Evolutionary conservation across 305 asterid genomes (phyloP), one percentile per base, ranked within the genome.

Genomic region (Plantago rigida): DNA sequence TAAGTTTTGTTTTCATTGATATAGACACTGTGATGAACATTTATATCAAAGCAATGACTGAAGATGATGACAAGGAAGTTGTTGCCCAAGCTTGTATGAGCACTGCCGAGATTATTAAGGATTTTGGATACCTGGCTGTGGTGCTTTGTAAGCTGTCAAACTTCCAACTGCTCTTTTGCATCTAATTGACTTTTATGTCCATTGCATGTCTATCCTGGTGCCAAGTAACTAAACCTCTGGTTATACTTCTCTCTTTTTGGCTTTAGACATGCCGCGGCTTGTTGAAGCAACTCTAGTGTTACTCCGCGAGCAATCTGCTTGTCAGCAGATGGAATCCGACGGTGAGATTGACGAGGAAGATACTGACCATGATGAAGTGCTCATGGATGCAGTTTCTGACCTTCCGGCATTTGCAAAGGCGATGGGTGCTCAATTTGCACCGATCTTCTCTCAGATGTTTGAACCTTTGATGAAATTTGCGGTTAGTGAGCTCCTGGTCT

Each of bases 381-480:
- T 93, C 65, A 93, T 89, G 97, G 99, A 93, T 81, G 97, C 97
- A 60, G 97, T 89, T 77, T 89, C 95, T 29, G 97, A 93, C 60
- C 87, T 93, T 72, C 97, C 97, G 61, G 99, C 97, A 65, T 84
- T 83, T 73, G 95, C 99, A 29, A 89, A 81, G 83, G 95, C 81
- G 42, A 71, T 93, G 95, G 96, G 99, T 60, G 45, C 81, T 66
- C 91, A 89, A 34, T 93, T 93, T 79, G 90, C 97, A 59, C 88
- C 97, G 19, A 75, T 85, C 42, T 87, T 92, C 66, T 65, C 89
- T 46, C 85, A 82, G 77, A 71, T 93, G 68, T 93, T 83, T 68
- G 87, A 82, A 55, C 96, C 96, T 39, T 74, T 93, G 76, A 85
- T 93, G 95, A 93, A 85, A 77, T 93, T 81, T 75, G 82, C 97